A percentile compares a stretch with the other conserved stretches of the same genome.
phyloP scores from a whole-genome alignment of 768 basidiomycete genomes.

The Podaxis rugospora region DNA sequence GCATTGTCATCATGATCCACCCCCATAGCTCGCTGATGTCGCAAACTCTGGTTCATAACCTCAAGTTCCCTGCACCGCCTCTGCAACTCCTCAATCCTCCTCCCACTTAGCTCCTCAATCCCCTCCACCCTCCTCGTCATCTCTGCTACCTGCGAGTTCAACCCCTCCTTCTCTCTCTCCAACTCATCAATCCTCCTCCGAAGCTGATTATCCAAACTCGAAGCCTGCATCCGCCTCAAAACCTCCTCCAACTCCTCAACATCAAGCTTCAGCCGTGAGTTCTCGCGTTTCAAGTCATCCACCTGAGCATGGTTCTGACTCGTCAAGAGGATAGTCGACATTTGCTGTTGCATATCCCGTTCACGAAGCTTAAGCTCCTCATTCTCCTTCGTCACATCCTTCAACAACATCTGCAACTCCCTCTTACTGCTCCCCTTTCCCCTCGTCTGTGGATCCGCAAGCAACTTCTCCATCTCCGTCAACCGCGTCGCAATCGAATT shows the following conservation, averaged over 20 bases:
- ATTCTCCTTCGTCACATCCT: constrained; percentile 37
- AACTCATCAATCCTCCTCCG: constrained; percentile 22
- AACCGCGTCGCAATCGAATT: constrained; percentile 24
- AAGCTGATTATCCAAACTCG: constrained; percentile 22
- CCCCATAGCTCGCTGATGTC: constrained; percentile 4
- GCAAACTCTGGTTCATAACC: constrained; percentile 14
- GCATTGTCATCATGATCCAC: constrained; percentile 19
- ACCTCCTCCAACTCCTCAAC: constrained; percentile 30
- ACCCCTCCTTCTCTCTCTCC: constrained; percentile 29
- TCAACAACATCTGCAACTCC: constrained; percentile 32
- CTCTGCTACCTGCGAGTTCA: constrained; percentile 28
- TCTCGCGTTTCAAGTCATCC: constrained; percentile 30
- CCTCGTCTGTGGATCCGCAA: constrained; percentile 21
- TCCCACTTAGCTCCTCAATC: constrained; percentile 21
- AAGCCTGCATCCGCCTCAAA: constrained; percentile 25
- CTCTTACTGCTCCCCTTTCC: constrained; percentile 22
- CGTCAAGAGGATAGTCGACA: constrained; percentile 30
- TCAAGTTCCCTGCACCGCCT: constrained; percentile 25
- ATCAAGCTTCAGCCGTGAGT: constrained; percentile 25
- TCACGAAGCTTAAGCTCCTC: constrained; percentile 30
- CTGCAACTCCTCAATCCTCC: constrained; percentile 21
- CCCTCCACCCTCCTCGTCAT: constrained; percentile 18
- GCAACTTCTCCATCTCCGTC: constrained; percentile 26
- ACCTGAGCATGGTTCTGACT: constrained; percentile 23
- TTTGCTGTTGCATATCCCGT: constrained; percentile 31